Percentiles rank a stretch among this genome's conserved stretches.
Evolutionary conservation across 129 eudicot species (phyloP).

Genomic region (Flaveria brownii): DNA sequence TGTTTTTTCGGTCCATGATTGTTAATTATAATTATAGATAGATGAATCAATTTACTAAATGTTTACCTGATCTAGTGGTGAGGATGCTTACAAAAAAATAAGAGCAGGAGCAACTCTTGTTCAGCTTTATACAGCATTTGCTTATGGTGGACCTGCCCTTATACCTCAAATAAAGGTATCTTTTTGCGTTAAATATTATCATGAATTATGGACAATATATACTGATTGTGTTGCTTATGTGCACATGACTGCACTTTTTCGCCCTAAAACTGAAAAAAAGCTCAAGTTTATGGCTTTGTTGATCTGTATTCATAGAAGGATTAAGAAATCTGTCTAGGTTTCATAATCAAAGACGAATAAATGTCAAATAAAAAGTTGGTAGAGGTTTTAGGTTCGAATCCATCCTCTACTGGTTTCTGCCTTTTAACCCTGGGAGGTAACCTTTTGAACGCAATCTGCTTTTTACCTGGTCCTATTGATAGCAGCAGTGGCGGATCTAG

Average conservation of each 20-base stretch:
- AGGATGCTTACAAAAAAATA: conserved; percentile 92
- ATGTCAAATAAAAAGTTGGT: not conserved
- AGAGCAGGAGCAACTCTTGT: conserved; percentile 96
- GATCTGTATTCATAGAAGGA: not conserved
- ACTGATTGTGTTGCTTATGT: not conserved
- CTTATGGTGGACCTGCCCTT: conserved; percentile 96
- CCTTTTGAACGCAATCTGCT: too few relatives aligned
- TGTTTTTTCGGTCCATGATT: not conserved
- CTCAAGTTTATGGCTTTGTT: not conserved
- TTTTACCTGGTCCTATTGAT: too few relatives aligned
- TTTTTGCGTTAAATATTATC: not conserved
- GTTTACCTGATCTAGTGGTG: conserved; percentile 58
- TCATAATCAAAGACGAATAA: not conserved
- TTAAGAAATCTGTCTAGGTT: not conserved
- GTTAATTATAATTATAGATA: not conserved
- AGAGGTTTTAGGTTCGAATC: too few relatives aligned
- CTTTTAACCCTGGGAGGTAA: too few relatives aligned
- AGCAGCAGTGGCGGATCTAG: too few relatives aligned
- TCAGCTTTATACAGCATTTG: conserved; percentile 93
- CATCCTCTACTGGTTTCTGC: too few relatives aligned
- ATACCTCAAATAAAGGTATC: conserved; percentile 86
- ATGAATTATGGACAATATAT: not conserved
- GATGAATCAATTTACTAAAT: conserved; percentile 9
- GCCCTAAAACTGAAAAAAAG: not conserved
- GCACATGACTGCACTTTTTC: not conserved